Evolutionary conservation across 208 protist species (phyloP), one percentile per base, ranked within the genome.

Genomic region (Borovskyia barvae): DNA sequence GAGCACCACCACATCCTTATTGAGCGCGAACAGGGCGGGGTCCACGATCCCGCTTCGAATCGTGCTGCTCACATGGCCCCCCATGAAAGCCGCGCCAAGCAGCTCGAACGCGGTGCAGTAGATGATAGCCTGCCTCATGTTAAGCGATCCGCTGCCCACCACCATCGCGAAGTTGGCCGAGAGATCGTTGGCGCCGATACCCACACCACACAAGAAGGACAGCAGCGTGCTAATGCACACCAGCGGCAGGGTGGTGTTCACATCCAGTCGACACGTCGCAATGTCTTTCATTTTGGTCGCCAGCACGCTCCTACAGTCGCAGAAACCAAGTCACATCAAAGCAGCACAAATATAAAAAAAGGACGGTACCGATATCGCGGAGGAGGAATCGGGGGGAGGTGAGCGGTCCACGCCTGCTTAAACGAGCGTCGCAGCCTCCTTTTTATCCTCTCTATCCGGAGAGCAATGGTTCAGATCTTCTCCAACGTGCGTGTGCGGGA

Each of bases 81-180:
- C 87, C 87, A 92, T 94, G 61, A 92, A 88, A 33, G 82, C 77
- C 11, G 84, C 84, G 3, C 87, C 87, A n/a, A 90, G 66, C 17
- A 94, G 59, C 65, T 92, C 84, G 39, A 92, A 92, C 8, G 89
- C 54, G 47, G 77, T 81, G 76, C 85, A 92, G 66, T 86, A 92
- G 30, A 90, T 66, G 60, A 92, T 90, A 5, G 85, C 82, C 59
- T 79, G 68, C 45, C 56, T 65, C 85, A 94, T 89, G 63, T 87
- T 84, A 22, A 92, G 70, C 14, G 82, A 88, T 46, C 85, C 82
- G 63, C 80, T 92, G 30, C 88, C 88, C 5, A 92, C 80, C 46
- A 92, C 85, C 80, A 90, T 90, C 15, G 88, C 88, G 52, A 94
- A 94, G 67, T 90, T 92, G 14, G 84, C 85, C 49, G 72, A 87